phyloP scores from a whole-genome alignment of 495 filamentous ascomycete genomes.

The Aspergillus coremiiformis region DNA sequence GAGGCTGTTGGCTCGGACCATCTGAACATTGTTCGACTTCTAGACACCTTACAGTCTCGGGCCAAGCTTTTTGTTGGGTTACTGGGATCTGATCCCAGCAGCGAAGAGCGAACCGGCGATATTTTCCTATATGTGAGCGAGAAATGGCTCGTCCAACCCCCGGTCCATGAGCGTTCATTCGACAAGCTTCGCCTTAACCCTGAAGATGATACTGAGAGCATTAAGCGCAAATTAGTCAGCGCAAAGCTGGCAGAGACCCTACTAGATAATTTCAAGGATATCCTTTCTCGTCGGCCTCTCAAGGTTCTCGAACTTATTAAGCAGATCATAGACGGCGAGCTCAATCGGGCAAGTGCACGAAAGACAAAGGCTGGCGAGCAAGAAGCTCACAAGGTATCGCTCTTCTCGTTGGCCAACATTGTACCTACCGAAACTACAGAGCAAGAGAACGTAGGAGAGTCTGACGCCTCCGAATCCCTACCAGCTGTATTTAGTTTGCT shows the following conservation, averaged over 20 bases:
- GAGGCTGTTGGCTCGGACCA: slow-evolving; percentile 4
- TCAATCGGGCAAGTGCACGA: slow-evolving; percentile 10
- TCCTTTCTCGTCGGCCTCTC: slow-evolving; percentile 54
- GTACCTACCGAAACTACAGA: slow-evolving; percentile 14
- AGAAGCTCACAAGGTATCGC: slow-evolving; percentile 21
- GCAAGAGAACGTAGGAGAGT: slow-evolving; percentile 19
- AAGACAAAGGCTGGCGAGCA: not conserved
- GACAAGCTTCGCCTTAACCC: slow-evolving; percentile 19
- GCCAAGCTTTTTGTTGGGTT: slow-evolving; percentile 49
- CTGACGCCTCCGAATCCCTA: slow-evolving; percentile 45
- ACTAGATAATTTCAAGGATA: slow-evolving; percentile 58
- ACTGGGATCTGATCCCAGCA: slow-evolving; percentile 41
- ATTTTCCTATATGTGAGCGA: slow-evolving; percentile 59
- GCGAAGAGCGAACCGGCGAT: slow-evolving; percentile 51
- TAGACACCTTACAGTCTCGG: slow-evolving; percentile 33
- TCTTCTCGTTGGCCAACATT: slow-evolving; percentile 35
- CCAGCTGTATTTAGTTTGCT: slow-evolving; percentile 58
- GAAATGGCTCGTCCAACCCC: slow-evolving; percentile 47
- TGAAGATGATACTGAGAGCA: slow-evolving; percentile 28
- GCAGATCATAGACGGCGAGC: slow-evolving; percentile 46
- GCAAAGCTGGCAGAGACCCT: slow-evolving; percentile 61
- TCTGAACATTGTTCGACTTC: slow-evolving; percentile 31
- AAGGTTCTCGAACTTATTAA: slow-evolving; percentile 56
- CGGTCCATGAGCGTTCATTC: slow-evolving; percentile 7
- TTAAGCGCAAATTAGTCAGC: slow-evolving; percentile 46